Conservation (phyloP, 352 stramenopile genomes). For the Globisporangium carolinianum region DNA sequence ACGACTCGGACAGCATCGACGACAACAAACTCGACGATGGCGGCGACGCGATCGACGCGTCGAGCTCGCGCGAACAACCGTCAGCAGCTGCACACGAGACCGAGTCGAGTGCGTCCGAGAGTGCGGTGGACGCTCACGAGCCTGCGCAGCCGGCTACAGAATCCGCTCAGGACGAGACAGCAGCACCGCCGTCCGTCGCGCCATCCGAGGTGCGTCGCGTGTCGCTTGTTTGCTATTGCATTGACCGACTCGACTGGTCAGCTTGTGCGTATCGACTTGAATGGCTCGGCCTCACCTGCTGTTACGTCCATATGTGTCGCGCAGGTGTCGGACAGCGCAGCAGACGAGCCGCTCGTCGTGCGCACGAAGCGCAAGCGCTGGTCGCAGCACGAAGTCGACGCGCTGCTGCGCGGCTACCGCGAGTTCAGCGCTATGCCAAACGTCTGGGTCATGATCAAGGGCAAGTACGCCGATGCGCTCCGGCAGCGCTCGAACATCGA, state of each 20-base stretch:
- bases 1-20: neutral
- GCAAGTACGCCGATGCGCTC: slow-evolving; percentile 38
- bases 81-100: neutral
- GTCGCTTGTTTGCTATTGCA: too few species aligned
- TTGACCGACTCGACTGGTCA: too few species aligned
- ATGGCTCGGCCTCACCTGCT: too few species aligned
- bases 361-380: slow-evolving; percentile 34
- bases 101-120: neutral
- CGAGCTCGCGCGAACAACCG: neutral
- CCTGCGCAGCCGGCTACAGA: too few species aligned
- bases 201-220: too few species aligned
- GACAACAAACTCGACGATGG: neutral
- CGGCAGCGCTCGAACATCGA: slow-evolving; percentile 59
- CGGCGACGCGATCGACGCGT: neutral
- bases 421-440: slow-evolving; percentile 41
- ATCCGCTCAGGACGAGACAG: too few species aligned
- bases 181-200: too few species aligned
- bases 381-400: slow-evolving; percentile 44
- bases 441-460: slow-evolving; percentile 68
- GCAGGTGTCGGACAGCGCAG: neutral
- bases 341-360: slow-evolving; percentile 5
- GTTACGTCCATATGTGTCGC: too few species aligned
- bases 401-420: slow-evolving; percentile 50
- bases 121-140: too few species aligned
- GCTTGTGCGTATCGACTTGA: too few species aligned